Evolutionary conservation across 352 stramenopile genomes (phyloP), one percentile per base, ranked within the genome.

Genomic region (Phytophthora colocasiae): DNA sequence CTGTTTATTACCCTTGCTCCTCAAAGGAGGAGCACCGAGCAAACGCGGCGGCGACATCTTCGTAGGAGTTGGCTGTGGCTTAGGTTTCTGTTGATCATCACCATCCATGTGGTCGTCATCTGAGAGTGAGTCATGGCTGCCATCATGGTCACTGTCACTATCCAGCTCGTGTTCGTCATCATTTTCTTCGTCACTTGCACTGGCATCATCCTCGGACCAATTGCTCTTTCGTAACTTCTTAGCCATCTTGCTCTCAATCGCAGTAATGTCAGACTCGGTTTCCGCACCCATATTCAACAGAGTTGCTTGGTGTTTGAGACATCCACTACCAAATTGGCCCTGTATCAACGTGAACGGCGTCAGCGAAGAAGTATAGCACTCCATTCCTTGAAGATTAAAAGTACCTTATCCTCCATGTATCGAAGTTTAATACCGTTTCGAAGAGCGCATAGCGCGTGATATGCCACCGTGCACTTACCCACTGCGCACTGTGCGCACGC

Each of bases 381-480:
- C 49, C 38, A 46, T 39, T 10, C 11, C 6, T 19, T 38, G n/a
- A 48, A 17, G 2, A 29, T 7, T 10, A 31, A 6, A 32, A 6
- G 14, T 71, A 89, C 80, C 70, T 81, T 69, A 1, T 86, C 70
- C 40, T 90, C 73, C 53, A 90, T 83, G 54, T 84, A 90, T 29
- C 76, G 71, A 38, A 95, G 77, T 48, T 80, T 83, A 52, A 93
- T 81, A 15, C 78, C 72, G 47, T 89, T 69, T 9, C 78, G 68
- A 6, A 93, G 41, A 14, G 83, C 87, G 51, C 87, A 95, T 38
- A 83, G 55, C 0, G 87, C 78, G 44, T 95, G 87, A 53, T 93
- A 95, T 22, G 85, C 75, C n/a, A 85, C 81, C 3, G 69, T 76
- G 46, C 87, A 95, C 47, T 91, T 93, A 7, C 82, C 83, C 3